Conservation (phyloP, 2,329 filamentous ascomycete genomes). For the Ceratocystiopsis minuta region DNA sequence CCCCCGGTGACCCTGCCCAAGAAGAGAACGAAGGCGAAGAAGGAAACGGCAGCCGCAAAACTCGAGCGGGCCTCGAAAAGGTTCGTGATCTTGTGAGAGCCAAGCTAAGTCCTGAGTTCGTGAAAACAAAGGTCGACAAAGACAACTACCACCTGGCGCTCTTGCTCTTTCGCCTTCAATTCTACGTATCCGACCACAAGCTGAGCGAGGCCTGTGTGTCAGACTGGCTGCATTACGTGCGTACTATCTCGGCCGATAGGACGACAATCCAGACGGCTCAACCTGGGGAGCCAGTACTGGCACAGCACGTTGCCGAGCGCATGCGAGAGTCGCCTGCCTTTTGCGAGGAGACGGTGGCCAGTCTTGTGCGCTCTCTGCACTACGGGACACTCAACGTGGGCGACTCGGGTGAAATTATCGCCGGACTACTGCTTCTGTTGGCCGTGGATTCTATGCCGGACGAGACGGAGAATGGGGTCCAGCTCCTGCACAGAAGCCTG, state of each 20-base stretch:
- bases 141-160: background rate
- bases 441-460: background rate
- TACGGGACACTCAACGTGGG: background rate
- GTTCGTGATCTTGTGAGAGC: background rate
- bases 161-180: background rate
- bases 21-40: background rate
- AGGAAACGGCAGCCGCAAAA: background rate
- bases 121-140: background rate
- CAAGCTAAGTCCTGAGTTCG: background rate
- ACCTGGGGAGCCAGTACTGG: background rate
- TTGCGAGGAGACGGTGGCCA: background rate
- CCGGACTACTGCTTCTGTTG: background rate
- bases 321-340: background rate
- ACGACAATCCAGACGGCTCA: slow-evolving; percentile 1
- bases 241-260: background rate
- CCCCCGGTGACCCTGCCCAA: too few relatives aligned
- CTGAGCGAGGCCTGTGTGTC: slow-evolving; percentile 2
- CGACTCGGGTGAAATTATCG: background rate
- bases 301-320: background rate
- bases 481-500: background rate
- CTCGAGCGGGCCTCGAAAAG: background rate
- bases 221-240: slow-evolving; percentile 3
- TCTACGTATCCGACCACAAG: background rate
- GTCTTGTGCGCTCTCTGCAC: background rate
- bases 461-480: background rate